phyloP scores from a whole-genome alignment of 2,329 filamentous ascomycete genomes.

The Alternaria arborescens region DNA sequence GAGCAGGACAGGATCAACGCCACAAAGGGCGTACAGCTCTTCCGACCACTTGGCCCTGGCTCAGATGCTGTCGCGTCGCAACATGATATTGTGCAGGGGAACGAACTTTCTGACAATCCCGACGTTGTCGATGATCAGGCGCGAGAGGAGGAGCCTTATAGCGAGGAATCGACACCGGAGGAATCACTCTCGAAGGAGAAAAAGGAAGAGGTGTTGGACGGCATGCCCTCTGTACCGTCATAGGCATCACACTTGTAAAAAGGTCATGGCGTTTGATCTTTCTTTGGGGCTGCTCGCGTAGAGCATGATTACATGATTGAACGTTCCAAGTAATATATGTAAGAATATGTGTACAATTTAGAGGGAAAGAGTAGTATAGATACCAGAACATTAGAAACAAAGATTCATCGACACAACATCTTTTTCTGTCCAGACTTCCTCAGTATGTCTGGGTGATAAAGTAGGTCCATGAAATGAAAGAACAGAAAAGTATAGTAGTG shows the following conservation, averaged over 20 bases:
- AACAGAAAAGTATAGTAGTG: background rate
- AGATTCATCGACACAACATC: background rate
- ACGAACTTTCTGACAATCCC: background rate
- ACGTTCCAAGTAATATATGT: conserved; percentile 1
- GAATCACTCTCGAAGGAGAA: conserved; percentile 7
- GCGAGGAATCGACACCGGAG: conserved; percentile 1
- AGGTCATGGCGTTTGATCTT: background rate
- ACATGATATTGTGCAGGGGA: background rate
- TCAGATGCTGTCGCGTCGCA: conserved; percentile 17
- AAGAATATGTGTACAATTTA: conserved; percentile 5
- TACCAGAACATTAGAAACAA: background rate
- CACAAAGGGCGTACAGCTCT: conserved; percentile 51
- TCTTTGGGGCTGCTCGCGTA: background rate
- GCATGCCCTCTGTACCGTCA: conserved; percentile 11
- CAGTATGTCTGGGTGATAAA: background rate
- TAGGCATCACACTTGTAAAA: background rate
- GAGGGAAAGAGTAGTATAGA: background rate
- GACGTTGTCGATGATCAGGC: background rate
- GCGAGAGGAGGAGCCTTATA: background rate
- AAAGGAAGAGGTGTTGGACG: conserved; percentile 11
- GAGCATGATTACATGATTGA: background rate
- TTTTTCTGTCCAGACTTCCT: background rate
- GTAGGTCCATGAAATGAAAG: background rate
- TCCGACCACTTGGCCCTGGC: conserved; percentile 42
- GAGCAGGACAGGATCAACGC: conserved; percentile 63